Base-by-base conservation (phyloP, 2,329 filamentous ascomycete species). In the Neonectria magnoliae region DNA sequence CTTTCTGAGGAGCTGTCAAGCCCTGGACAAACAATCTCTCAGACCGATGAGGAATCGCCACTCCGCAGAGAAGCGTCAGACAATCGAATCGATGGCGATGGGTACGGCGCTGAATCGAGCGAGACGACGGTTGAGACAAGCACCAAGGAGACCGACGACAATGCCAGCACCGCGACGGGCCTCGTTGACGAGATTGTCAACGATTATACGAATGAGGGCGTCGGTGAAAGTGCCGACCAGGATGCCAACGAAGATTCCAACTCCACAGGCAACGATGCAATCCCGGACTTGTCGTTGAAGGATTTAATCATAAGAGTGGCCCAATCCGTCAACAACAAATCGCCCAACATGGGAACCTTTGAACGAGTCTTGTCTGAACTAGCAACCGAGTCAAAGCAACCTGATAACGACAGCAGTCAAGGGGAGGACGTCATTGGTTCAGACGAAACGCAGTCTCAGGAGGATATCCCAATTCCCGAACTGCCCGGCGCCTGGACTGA, bases 241-340 rank as follows among this genome's bases (percentile, higher is more conserved):
- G 38, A 42, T 42, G 38, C 16, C 36, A 38, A 38, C 16, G 36
- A n/a, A 38, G 31, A 57, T 54, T 14, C 53, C 60, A 44, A 45
- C 18, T 9, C 56, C 38, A 36, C 57, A 5, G 47, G 55, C 18
- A 54, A 51, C 18, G 50, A 53, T 29, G 47, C 36, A 16, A 54
- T 54, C 33, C 29, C 62, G 8, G 69, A 71, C 13, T 59, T 71
- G 13, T 76, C 76, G 13, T 74, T 86, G 53, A 82, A 82, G 62
- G 82, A 87, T 54, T 79, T 88, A 25, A 86, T 89, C 59, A 75
- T 87, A 52, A 82, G 79, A 64, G 82, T 87, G 60, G 83, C 85
- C 2, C 78, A 81, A 27, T 79, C 79, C 48, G 79, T 85, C 13
- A 81, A 85, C 27, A 77, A 80, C 25, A 78, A 70, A 57, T 73